Percentiles rank a stretch among this genome's conserved stretches.
phyloP scores from a whole-genome alignment of 257 asterid species.

The Capsicum baccatum region DNA sequence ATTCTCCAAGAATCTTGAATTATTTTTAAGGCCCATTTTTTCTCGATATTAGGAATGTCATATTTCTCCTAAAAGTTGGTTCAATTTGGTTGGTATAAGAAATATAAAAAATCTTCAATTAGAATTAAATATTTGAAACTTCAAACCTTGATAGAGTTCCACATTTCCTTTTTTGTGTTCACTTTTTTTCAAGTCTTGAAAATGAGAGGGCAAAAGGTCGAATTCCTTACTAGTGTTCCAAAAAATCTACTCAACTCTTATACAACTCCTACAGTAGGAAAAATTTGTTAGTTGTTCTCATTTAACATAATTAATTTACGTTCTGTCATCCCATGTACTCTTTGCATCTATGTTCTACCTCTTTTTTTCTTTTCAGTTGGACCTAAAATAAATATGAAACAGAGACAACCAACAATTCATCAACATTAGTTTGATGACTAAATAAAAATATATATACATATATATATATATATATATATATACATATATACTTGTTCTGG shows the following conservation, averaged over 20 bases:
- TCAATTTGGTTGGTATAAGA: background rate
- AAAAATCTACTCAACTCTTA: background rate
- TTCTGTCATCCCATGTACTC: background rate
- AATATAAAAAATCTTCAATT: background rate
- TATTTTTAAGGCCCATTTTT: background rate
- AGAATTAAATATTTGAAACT: background rate
- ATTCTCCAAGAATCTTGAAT: background rate
- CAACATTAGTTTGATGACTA: too few species aligned
- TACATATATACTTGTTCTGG: background rate
- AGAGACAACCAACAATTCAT: too few species aligned
- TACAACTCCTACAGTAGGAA: background rate
- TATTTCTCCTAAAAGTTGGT: background rate
- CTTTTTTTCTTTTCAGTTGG: background rate
- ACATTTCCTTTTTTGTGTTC: background rate
- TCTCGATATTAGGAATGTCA: background rate
- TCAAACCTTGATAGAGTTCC: background rate
- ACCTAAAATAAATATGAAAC: background rate
- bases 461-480: too few species aligned
- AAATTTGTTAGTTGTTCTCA: background rate
- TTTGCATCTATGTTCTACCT: background rate
- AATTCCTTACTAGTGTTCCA: background rate
- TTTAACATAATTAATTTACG: background rate
- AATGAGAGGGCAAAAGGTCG: background rate
- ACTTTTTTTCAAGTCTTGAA: background rate
- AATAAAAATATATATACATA: too few species aligned